These are phyloP conservation scores for Phaeosphaeria sp. DNA, from an alignment of 2,329 filamentous ascomycete species.

Conservation along the genomic window DNA sequence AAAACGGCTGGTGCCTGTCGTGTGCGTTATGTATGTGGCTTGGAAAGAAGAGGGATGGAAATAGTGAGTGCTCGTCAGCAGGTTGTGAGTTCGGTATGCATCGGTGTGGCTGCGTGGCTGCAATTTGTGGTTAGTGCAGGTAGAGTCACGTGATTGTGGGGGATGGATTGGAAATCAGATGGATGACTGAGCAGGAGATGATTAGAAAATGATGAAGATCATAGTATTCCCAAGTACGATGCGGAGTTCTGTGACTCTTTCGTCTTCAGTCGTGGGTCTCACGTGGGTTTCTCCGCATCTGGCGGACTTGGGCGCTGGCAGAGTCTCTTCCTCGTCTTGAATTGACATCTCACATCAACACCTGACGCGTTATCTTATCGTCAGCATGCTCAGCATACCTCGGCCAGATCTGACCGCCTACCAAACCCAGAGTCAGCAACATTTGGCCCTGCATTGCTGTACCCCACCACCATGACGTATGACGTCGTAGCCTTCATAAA, in stretches of 20 bases:
- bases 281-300: not conserved
- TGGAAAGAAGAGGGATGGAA: not conserved
- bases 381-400: not conserved
- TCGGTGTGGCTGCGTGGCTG: not conserved
- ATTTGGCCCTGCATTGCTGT: not conserved
- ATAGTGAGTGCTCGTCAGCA: not conserved
- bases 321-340: not conserved
- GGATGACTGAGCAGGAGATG: not conserved
- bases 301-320: not conserved
- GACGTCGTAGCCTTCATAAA: not conserved
- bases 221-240: not conserved
- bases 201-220: not conserved
- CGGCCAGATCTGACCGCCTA: not conserved
- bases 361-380: not conserved
- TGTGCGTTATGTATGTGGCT: not conserved
- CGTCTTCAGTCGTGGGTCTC: not conserved
- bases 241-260: not conserved
- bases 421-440: not conserved
- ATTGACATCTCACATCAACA: not conserved
- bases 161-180: not conserved
- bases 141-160: not conserved
- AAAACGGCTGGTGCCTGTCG: not conserved
- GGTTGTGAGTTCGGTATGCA: not conserved
- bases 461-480: not conserved
- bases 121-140: not conserved